These are phyloP conservation scores for Schoenoplectus triqueter DNA, from an alignment of 202 grass and related monocot genomes.

Conservation along the genomic window DNA sequence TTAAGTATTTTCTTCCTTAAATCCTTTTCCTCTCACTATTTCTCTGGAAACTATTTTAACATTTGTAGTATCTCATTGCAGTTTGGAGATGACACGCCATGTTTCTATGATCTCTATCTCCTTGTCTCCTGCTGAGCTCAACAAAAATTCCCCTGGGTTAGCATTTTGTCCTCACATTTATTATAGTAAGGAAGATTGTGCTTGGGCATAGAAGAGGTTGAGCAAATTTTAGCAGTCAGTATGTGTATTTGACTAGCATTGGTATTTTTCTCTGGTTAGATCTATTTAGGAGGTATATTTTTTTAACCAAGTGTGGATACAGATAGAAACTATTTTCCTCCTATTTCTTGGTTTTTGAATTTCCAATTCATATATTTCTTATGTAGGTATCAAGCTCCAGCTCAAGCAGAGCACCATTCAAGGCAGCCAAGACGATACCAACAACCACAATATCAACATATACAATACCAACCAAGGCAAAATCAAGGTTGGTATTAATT, in stretches of 20 bases:
- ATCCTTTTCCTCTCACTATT: conserved; percentile 30
- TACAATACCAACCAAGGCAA: conserved; percentile 72
- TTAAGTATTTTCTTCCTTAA: conserved; percentile 59
- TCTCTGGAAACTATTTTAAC: conserved; percentile 28
- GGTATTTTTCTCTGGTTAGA: background rate
- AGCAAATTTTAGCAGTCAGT: background rate
- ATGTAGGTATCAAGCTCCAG: conserved; percentile 87
- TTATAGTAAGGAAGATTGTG: background rate
- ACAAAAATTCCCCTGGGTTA: conserved; percentile 78
- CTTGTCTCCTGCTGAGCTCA: conserved; percentile 69
- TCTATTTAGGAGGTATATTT: background rate
- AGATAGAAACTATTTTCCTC: background rate
- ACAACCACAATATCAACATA: conserved; percentile 69
- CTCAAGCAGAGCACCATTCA: conserved; percentile 53
- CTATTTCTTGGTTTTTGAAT: background rate
- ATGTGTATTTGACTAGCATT: background rate
- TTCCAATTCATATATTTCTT: conserved; percentile 8
- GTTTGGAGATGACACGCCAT: conserved; percentile 96
- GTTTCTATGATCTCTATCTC: conserved; percentile 98
- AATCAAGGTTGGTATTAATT: conserved; percentile 53
- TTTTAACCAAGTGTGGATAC: background rate
- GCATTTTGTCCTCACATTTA: conserved; percentile 33
- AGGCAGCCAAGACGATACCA: conserved; percentile 70
- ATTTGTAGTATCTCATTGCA: conserved; percentile 40
- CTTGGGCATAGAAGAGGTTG: background rate